Evolutionary conservation across 1,284 basidiomycete species (phyloP), one percentile per base, ranked within the genome.

Genomic region (Rhodotorula mucilaginosa): DNA sequence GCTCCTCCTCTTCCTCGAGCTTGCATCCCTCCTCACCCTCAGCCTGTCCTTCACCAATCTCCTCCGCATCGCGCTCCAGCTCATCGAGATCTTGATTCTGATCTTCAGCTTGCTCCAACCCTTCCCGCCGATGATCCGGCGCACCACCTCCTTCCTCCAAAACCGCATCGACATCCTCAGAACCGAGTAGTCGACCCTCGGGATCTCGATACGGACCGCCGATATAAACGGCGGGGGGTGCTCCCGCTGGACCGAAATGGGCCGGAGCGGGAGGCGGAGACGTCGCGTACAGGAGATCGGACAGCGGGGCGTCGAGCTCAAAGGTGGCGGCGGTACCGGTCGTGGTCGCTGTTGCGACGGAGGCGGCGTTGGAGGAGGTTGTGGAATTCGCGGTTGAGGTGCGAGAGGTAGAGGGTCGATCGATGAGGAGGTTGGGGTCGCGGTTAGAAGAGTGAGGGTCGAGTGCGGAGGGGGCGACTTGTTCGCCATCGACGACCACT

Each of bases 281-380:
- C 16, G 67, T 63, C 26, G 67, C 62, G 3, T 47, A 3, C n/a
- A 67, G 60, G 18, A 67, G 60, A 47, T 67, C 66, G n/a, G 54
- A 29, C 10, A 46, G 23, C 3, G 59, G 65, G 8, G 44, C 58
- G 52, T 67, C 54, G 52, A 62, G 60, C 46, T 57, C 60, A 31
- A 57, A 58, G 7, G 58, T 31, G 23, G 31, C 15, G 31, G 47
- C n/a, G 1, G 51, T 13, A 2, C 34, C 8, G 34, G 48, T 15
- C 1, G 52, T 67, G 1, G 60, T 46, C 0, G 39, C 34, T 26
- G 51, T 47, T 2, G 58, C 23, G 51, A 26, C 48, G 19, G 60
- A 18, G 12, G 49, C 49, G n/a, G 49, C 44, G 18, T 39, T 48
- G 5, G 54, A n/a, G 3, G 39, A 29, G 34, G 26, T 6, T 5